Base-by-base conservation (phyloP, 2,329 filamentous ascomycete species). In the Penicillium griseofulvum region DNA sequence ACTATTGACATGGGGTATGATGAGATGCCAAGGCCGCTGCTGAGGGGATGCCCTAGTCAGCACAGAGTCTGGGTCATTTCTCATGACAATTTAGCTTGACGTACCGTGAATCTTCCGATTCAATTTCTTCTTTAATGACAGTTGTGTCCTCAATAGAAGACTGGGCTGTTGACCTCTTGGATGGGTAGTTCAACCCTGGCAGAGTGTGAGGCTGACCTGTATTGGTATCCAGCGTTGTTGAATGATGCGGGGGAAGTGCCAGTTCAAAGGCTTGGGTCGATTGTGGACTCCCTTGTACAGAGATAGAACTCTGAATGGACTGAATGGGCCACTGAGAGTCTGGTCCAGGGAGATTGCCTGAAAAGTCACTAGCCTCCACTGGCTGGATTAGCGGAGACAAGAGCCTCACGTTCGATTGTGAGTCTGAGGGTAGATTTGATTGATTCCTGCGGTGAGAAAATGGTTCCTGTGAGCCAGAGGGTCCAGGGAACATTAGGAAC, bases 1-100 rank as follows among this genome's bases (percentile, higher is more conserved):
- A 52, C 55, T 52, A 60, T 61, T 24, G 62, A 64, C 63, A 65
- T 65, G 49, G 59, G 54, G 56, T 58, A 61, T 45, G 55, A 47
- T 60, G 49, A 51, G 45, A 60, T 54, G 37, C 44, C 63, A 56
- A 60, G 60, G 38, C 51, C 51, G 36, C 59, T 65, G 51, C 22
- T 33, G 43, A 41, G 29, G 44, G n/a, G 19, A 42, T 24, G 34
- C n/a, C 29, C 42, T 56, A 43, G 53, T 56, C 34, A 56, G 49
- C 26, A 36, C 26, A 26, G 19, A 37, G 38, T 11, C 5, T 26
- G 1, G 17, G 4, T 31, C 12, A 8, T 39, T 16, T n/a, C 8
- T 34, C 19, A 26, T 29, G 17, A 4, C 24, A 7, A 19, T 33
- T 36, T 26, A 33, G n/a, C 19, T 41, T 37, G 19, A 49, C 62